These are phyloP conservation scores for Brassica carinata DNA, from an alignment of 345 rosid genomes.

Conservation along the genomic window DNA sequence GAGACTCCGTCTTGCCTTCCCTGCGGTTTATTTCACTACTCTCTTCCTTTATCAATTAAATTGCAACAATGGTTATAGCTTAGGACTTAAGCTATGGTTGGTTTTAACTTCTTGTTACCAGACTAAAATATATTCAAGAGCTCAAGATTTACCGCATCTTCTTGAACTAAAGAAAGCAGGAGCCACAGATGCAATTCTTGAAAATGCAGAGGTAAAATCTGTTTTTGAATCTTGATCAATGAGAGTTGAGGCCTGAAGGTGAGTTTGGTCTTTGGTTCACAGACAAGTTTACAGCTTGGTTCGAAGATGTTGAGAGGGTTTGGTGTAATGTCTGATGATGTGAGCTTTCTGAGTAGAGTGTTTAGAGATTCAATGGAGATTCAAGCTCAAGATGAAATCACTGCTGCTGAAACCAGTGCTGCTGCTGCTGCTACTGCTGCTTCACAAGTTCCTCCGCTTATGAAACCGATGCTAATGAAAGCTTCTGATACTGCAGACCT, in stretches of 20 bases:
- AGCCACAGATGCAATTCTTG: constrained; percentile 88
- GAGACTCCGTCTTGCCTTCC: constrained; percentile 90
- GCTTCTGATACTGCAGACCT: constrained; percentile 38
- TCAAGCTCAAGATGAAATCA: constrained; percentile 68
- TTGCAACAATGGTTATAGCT: neutral
- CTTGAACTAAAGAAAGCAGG: constrained; percentile 92
- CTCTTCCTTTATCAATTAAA: constrained; percentile 11
- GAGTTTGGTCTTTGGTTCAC: constrained; percentile 34
- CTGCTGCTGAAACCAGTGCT: constrained; percentile 58
- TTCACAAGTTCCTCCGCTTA: constrained; percentile 29
- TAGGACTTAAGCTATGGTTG: constrained; percentile 9
- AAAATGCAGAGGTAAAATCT: constrained; percentile 74
- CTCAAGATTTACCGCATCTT: constrained; percentile 80
- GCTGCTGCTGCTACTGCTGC: constrained; percentile 70
- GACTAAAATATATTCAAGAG: constrained; percentile 90
- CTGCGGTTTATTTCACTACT: constrained; percentile 47
- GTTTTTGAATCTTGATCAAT: neutral
- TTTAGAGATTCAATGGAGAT: constrained; percentile 85
- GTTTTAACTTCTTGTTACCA: constrained; percentile 37
- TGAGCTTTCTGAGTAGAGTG: constrained; percentile 68
- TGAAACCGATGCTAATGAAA: constrained; percentile 41
- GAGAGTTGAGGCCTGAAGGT: neutral
- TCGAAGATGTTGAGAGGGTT: constrained; percentile 86
- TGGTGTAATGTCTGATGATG: constrained; percentile 98
- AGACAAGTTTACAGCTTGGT: constrained; percentile 95